A percentile compares a stretch with the other conserved stretches of the same genome.
Conservation (phyloP, 495 filamentous ascomycete genomes). For the Penicillium macrosclerotiorum region DNA sequence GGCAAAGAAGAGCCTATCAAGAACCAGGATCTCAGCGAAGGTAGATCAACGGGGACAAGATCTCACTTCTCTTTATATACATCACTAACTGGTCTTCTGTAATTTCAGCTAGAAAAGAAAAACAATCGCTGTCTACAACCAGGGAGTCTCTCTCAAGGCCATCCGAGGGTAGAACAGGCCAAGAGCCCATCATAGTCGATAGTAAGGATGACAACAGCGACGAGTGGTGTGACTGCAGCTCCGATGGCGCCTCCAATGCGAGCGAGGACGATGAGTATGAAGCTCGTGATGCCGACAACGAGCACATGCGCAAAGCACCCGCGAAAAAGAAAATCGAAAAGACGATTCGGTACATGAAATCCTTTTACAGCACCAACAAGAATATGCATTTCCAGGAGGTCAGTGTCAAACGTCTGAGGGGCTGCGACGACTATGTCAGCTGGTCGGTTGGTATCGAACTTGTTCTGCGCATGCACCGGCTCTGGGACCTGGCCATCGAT, state of each 20-base stretch:
- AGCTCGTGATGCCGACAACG: background rate
- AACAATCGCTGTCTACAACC: too few relatives aligned
- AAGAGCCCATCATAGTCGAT: too few relatives aligned
- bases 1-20: too few relatives aligned
- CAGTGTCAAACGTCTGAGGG: background rate
- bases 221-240: background rate
- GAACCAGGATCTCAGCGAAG: too few relatives aligned
- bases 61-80: too few relatives aligned
- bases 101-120: too few relatives aligned
- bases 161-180: too few relatives aligned
- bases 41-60: too few relatives aligned
- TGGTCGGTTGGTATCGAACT: conserved; percentile 5
- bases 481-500: conserved; percentile 2
- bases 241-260: background rate
- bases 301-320: background rate
- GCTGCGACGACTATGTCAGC: background rate
- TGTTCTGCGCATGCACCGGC: conserved; percentile 9
- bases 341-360: conserved; percentile 1
- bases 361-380: conserved; percentile 6
- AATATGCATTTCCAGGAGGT: conserved; percentile 13
- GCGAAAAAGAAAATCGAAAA: background rate
- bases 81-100: too few relatives aligned
- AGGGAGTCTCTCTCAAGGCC: too few relatives aligned
- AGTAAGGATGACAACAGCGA: background rate
- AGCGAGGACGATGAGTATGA: background rate